Conservation (phyloP, 345 rosid species). For the Brassica rapa region DNA sequence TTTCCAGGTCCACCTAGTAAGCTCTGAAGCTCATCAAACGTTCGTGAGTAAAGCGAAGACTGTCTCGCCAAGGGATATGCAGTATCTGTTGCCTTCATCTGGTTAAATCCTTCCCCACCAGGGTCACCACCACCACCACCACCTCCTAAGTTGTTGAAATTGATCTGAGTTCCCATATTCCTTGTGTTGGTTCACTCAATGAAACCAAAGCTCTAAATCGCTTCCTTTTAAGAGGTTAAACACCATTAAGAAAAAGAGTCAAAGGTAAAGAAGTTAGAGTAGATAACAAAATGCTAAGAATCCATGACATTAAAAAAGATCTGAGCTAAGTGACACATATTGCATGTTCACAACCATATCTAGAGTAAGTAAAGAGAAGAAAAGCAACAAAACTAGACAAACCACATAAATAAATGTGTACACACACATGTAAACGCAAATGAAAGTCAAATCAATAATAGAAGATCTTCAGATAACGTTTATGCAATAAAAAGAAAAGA, state of each 20-base stretch:
- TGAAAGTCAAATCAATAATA: conserved; percentile 23
- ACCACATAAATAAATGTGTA: conserved; percentile 26
- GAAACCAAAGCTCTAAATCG: not conserved
- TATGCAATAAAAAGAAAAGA: not conserved
- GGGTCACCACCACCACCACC: conserved; percentile 43
- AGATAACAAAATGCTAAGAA: conserved; percentile 20
- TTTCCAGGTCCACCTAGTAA: conserved; percentile 63
- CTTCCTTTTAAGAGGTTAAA: conserved; percentile 4
- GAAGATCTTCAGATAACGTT: conserved; percentile 31
- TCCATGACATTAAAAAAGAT: not conserved
- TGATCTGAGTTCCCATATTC: conserved; percentile 58
- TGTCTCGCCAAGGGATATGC: conserved; percentile 57
- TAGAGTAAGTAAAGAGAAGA: not conserved
- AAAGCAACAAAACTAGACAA: conserved; percentile 12
- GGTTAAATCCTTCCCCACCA: conserved; percentile 44
- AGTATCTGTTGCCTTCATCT: conserved; percentile 44
- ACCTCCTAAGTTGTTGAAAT: conserved; percentile 61
- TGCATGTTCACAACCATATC: conserved; percentile 23
- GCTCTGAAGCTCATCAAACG: conserved; percentile 87
- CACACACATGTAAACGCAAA: conserved; percentile 28
- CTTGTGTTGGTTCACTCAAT: conserved; percentile 15
- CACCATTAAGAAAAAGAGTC: not conserved
- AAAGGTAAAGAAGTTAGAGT: conserved; percentile 11
- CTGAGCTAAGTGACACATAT: conserved; percentile 6
- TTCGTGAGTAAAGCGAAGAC: conserved; percentile 73